Evolutionary conservation across 2,329 filamentous ascomycete species (phyloP).

Genomic region (Aspergillus sp.): DNA sequence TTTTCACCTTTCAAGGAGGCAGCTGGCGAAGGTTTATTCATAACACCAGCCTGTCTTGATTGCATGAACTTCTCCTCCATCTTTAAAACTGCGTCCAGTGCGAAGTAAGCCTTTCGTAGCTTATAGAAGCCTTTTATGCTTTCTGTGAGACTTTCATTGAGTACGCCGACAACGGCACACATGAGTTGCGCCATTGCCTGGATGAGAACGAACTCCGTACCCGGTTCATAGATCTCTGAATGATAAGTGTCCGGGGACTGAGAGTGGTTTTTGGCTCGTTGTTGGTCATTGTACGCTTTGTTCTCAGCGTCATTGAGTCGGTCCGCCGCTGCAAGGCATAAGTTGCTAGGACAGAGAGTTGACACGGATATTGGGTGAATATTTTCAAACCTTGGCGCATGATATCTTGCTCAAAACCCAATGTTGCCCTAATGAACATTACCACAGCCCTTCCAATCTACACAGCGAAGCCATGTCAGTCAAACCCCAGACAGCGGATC

Average conservation of each 20-base stretch:
- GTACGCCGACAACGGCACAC: slow-evolving; percentile 79
- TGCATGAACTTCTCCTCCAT: slow-evolving; percentile 65
- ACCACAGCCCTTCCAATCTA: slow-evolving; percentile 77
- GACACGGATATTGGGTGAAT: background rate
- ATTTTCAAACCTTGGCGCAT: slow-evolving; percentile 69
- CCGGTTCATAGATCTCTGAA: slow-evolving; percentile 72
- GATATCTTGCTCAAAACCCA: slow-evolving; percentile 89
- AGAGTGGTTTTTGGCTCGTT: slow-evolving; percentile 67
- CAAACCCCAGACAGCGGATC: background rate
- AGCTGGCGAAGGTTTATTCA: slow-evolving; percentile 10
- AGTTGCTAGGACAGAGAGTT: slow-evolving; percentile 4
- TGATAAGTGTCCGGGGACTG: slow-evolving; percentile 52
- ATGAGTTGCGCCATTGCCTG: slow-evolving; percentile 86
- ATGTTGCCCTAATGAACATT: slow-evolving; percentile 78
- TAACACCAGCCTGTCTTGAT: slow-evolving; percentile 16
- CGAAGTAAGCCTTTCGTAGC: slow-evolving; percentile 81
- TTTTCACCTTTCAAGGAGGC: slow-evolving; percentile 1
- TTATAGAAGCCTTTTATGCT: slow-evolving; percentile 91
- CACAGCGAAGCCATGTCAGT: slow-evolving; percentile 11
- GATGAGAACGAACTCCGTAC: slow-evolving; percentile 82
- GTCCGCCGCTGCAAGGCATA: slow-evolving; percentile 57
- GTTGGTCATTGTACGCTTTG: slow-evolving; percentile 72
- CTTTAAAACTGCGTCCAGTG: slow-evolving; percentile 75
- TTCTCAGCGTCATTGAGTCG: slow-evolving; percentile 74
- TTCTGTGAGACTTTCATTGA: slow-evolving; percentile 92